These are phyloP conservation scores for Vigna unguiculata DNA, from an alignment of 306 rosid genomes.

Conservation along the genomic window DNA sequence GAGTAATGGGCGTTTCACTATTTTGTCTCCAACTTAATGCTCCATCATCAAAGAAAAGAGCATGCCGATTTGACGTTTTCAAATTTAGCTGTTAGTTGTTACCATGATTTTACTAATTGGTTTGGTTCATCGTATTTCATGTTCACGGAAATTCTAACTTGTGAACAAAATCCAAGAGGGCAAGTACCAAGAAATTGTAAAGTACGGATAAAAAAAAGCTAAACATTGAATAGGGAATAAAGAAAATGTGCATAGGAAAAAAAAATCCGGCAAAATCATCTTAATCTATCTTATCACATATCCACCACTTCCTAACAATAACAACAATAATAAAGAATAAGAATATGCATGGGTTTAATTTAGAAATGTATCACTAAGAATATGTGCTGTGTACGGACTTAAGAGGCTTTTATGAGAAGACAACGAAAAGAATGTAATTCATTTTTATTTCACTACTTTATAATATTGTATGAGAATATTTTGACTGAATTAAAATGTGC, in stretches of 20 bases:
- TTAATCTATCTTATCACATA: not conserved
- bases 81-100: not conserved
- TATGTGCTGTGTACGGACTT: not conserved
- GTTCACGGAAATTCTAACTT: not conserved
- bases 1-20: not conserved
- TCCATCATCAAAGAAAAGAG: not conserved
- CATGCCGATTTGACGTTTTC: constrained; percentile 5
- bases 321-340: not conserved
- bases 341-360: not conserved
- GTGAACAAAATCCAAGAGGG: not conserved
- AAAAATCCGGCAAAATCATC: not conserved
- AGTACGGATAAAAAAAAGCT: not conserved
- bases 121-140: constrained; percentile 1
- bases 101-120: not conserved
- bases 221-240: not conserved
- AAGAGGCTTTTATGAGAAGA: not conserved
- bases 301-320: not conserved
- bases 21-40: not conserved
- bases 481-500: not conserved
- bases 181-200: not conserved
- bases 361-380: not conserved
- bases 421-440: not conserved
- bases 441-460: too few species aligned
- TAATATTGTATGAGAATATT: not conserved
- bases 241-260: too few species aligned